phyloP scores from a whole-genome alignment of 1,284 basidiomycete species.

The Trametes sp. region DNA sequence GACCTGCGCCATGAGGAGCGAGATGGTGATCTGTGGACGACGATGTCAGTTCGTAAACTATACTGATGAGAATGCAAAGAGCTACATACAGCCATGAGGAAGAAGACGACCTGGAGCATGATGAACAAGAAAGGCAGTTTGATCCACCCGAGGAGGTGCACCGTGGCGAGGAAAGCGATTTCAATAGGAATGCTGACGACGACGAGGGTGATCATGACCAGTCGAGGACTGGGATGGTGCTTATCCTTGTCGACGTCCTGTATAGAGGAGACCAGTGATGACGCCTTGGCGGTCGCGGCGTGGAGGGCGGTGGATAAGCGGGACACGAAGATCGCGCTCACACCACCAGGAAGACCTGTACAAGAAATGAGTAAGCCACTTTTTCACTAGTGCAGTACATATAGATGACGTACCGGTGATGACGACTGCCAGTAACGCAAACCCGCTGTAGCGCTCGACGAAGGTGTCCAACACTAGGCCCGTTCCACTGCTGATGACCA shows the following conservation, averaged over 20 bases:
- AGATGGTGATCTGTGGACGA: conserved; percentile 65
- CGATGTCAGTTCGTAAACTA: not conserved
- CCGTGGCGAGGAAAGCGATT: conserved; percentile 72
- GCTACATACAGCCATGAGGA: conserved; percentile 74
- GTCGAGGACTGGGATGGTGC: conserved; percentile 52
- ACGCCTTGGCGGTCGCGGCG: conserved; percentile 50
- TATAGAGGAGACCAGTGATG: conserved; percentile 28
- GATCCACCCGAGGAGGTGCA: conserved; percentile 79
- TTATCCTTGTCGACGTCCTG: conserved; percentile 28
- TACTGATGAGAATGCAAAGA: not conserved
- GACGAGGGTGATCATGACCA: conserved; percentile 75
- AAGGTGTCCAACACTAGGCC: conserved; percentile 93
- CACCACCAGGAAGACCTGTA: conserved; percentile 82
- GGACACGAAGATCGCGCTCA: conserved; percentile 92
- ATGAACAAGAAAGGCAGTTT: conserved; percentile 73
- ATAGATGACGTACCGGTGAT: conserved; percentile 73
- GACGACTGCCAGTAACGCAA: conserved; percentile 88
- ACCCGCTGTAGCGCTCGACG: conserved; percentile 87
- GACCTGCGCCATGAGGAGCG: conserved; percentile 71
- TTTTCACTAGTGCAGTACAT: not conserved
- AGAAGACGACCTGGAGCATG: conserved; percentile 70
- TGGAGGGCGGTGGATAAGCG: conserved; percentile 89
- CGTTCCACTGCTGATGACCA: conserved; percentile 91
- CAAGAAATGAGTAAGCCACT: conserved; percentile 1
- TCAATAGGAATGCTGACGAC: conserved; percentile 81